Evolutionary conservation across 2,329 filamentous ascomycete genomes (phyloP).

Genomic region (Diplodia seriata): DNA sequence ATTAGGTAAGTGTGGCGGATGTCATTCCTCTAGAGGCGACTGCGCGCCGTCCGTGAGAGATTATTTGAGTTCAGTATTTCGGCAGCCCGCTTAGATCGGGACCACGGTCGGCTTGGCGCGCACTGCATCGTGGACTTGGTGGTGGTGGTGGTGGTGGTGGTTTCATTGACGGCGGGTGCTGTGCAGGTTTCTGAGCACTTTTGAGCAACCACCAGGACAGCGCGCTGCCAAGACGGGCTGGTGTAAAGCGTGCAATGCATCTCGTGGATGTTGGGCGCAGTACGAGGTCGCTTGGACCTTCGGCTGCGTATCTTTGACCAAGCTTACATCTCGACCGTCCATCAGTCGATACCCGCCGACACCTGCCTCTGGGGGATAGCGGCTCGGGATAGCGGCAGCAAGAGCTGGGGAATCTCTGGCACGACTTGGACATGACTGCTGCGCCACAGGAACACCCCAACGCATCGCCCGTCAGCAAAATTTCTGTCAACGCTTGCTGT

Average conservation of each 20-base stretch:
- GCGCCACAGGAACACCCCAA: conserved; percentile 12
- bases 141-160: not conserved
- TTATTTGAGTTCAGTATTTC: not conserved
- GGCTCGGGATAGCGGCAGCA: conserved; percentile 10
- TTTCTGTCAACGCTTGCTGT: not conserved
- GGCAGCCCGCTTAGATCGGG: not conserved
- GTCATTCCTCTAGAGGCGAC: conserved; percentile 26
- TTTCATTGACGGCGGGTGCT: not conserved
- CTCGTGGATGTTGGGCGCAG: not conserved
- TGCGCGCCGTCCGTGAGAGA: not conserved
- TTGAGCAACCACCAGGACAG: conserved; percentile 4
- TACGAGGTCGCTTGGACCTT: conserved; percentile 15
- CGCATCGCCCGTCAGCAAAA: not conserved
- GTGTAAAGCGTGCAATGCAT: conserved; percentile 4
- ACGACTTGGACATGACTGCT: not conserved
- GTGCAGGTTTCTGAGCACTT: conserved; percentile 4
- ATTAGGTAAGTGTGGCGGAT: conserved; percentile 30
- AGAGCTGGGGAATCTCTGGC: conserved; percentile 1
- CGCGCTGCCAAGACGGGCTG: conserved; percentile 12
- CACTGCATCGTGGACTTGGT: not conserved
- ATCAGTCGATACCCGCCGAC: not conserved
- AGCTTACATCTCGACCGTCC: not conserved
- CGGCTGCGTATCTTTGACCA: conserved; percentile 22
- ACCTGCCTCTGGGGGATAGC: conserved; percentile 18
- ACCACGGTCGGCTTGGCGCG: not conserved